Conservation (phyloP, 495 filamentous ascomycete species). For the Aspergillus bridgeri region DNA sequence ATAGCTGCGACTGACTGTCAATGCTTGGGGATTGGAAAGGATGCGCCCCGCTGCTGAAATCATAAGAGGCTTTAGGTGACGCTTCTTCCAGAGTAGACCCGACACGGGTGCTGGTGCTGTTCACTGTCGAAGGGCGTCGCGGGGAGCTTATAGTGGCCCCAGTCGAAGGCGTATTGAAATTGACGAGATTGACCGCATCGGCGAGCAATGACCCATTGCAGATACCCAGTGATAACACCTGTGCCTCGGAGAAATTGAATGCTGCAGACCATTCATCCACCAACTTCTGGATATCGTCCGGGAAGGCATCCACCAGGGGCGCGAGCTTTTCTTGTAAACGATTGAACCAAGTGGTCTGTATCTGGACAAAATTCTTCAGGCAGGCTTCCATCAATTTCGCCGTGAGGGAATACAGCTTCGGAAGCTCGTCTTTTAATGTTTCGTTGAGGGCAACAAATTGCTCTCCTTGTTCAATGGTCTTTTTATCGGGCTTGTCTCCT, state of each 20-base stretch:
- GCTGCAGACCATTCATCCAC: conserved; percentile 69
- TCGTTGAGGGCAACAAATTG: conserved; percentile 89
- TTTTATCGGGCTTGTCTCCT: conserved; percentile 78
- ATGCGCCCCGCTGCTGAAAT: conserved; percentile 42
- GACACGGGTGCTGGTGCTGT: conserved; percentile 47
- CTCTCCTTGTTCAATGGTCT: conserved; percentile 74
- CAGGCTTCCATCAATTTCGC: conserved; percentile 76
- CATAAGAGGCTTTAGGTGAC: conserved; percentile 54
- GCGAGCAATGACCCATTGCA: conserved; percentile 57
- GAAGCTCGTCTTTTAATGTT: conserved; percentile 86
- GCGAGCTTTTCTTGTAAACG: conserved; percentile 78
- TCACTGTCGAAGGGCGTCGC: conserved; percentile 44
- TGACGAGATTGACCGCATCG: conserved; percentile 48
- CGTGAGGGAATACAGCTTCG: conserved; percentile 75
- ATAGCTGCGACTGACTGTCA: conserved; percentile 28
- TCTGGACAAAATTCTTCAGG: conserved; percentile 72
- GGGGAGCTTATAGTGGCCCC: conserved; percentile 35
- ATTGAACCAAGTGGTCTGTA: conserved; percentile 75
- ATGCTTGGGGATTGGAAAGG: conserved; percentile 37
- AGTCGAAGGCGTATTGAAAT: conserved; percentile 52
- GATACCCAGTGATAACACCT: conserved; percentile 49
- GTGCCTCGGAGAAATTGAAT: conserved; percentile 54
- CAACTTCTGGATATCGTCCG: conserved; percentile 62
- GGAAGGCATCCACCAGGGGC: conserved; percentile 66
- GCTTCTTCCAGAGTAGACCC: conserved; percentile 59